Base-by-base conservation (phyloP, 306 rosid species). In the Glycine latifolia region DNA sequence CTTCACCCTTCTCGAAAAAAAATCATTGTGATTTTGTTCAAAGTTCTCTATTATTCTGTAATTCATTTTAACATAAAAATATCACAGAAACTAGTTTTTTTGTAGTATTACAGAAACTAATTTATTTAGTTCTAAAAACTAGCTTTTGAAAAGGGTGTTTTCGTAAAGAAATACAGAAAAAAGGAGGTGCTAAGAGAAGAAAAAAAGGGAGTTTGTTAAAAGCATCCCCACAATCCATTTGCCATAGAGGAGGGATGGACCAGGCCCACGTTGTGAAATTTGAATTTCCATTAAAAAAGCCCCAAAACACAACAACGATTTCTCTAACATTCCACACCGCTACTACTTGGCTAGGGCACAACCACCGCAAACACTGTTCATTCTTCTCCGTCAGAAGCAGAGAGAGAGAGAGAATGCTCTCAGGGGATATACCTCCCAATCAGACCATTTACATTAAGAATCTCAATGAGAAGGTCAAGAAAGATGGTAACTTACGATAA, bases 381-480 rank as follows among this genome's bases (percentile, higher is more conserved):
- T 71, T 31, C 69, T 1, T 31, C 54, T 53, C 69, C 5, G 37
- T 12, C 84, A 10, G 83, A 5, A 33, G 71, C 62, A 78, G 14
- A 53, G 56, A 79, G 56, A 26, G 2, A 26, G 31, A 26, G 31
- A 87, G 90, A 73, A 92, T 94, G 98, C 91, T 91, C 3, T 87
- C 97, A 2, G 98, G 97, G 76, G 98, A 94, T 47, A 92, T 89
- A 16, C 97, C 97, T 75, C 97, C 98, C 2, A 94, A 85, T 46
- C 98, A 94, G 67, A 91, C 97, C 53, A 90, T 94, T 82, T 94
- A 94, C 93, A 68, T 94, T 10, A 91, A 91, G 84, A 94, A 94
- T 81, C 97, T 94, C 87, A 90, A 92, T 47, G 98, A 94, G 88
- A 92, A 94, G 86, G 47, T 94, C 79, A 92, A 92, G 88, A 94